These are phyloP conservation scores for Aphanomyces euteiches DNA, from an alignment of 352 stramenopile species.

Conservation along the genomic window DNA sequence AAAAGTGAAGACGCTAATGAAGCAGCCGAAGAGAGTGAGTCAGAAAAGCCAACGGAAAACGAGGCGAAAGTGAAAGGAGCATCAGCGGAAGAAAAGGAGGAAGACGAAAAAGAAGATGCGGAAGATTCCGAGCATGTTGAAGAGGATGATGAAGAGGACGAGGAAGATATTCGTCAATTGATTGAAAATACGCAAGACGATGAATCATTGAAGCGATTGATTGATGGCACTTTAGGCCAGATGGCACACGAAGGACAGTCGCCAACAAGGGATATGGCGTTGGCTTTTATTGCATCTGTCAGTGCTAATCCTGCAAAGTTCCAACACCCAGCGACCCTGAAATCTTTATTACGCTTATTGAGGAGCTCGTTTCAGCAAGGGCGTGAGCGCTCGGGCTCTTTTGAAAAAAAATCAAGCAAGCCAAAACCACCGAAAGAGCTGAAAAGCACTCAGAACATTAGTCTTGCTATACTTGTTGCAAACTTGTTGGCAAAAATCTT, in stretches of 20 bases:
- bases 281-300: constrained; percentile 20
- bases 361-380: constrained; percentile 72
- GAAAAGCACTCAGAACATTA: constrained; percentile 40
- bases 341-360: constrained; percentile 71
- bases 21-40: background rate
- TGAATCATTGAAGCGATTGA: constrained; percentile 10
- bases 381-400: constrained; percentile 12
- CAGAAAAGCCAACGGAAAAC: constrained; percentile 4
- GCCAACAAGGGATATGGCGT: background rate
- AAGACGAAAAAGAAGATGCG: constrained; percentile 10
- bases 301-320: constrained; percentile 36
- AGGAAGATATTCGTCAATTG: constrained; percentile 14
- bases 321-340: constrained; percentile 50
- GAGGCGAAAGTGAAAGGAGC: background rate
- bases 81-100: background rate
- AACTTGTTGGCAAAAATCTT: constrained; percentile 68
- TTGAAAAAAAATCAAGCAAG: constrained; percentile 38
- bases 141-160: constrained; percentile 16
- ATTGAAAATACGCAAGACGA: constrained; percentile 18
- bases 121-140: background rate
- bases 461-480: constrained; percentile 62
- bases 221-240: constrained; percentile 12
- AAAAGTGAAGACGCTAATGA: constrained; percentile 26
- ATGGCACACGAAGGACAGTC: background rate
- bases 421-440: constrained; percentile 26